phyloP scores from a whole-genome alignment of 139 green algal genomes.

The Picochlorum sp. region DNA sequence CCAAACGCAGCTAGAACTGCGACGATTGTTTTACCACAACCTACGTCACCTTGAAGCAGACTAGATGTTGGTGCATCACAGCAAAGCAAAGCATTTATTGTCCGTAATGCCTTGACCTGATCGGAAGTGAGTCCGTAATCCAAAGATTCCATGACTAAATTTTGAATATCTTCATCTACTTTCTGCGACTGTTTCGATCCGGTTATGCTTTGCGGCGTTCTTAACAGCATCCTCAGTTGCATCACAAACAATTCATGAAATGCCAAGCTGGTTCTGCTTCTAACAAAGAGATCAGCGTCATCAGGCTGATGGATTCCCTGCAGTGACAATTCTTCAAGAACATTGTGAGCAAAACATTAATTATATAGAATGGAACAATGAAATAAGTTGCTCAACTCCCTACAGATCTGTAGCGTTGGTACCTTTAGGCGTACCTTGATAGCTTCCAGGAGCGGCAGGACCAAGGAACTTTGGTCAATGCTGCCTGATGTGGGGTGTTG shows the following conservation, averaged over 20 bases:
- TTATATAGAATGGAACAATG: no score
- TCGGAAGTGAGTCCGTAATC: slow-evolving; percentile 38
- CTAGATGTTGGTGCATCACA: slow-evolving; percentile 53
- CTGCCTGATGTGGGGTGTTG: no score
- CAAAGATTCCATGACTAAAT: slow-evolving; percentile 13
- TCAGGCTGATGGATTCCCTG: slow-evolving; percentile 37
- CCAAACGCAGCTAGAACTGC: slow-evolving; percentile 71
- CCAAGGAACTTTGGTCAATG: no score
- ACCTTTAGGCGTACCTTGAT: no score
- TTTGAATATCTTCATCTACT: no score
- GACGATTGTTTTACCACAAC: slow-evolving; percentile 89
- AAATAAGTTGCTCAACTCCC: no score
- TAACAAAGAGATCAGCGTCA: slow-evolving; percentile 11
- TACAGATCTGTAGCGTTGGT: no score
- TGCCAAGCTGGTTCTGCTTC: slow-evolving; percentile 39
- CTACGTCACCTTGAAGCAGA: slow-evolving; percentile 91
- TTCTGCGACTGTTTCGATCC: no score
- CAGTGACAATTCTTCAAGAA: no score
- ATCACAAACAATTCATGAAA: slow-evolving; percentile 80
- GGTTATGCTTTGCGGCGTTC: no score
- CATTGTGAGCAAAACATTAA: no score
- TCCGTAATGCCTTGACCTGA: slow-evolving; percentile 26
- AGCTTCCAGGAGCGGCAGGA: no score
- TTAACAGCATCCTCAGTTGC: slow-evolving; percentile 60
- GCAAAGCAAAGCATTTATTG: slow-evolving; percentile 28